Evolutionary conservation across 2,329 filamentous ascomycete genomes (phyloP), one percentile per base, ranked within the genome.

Genomic region (Talaromyces sp.): DNA sequence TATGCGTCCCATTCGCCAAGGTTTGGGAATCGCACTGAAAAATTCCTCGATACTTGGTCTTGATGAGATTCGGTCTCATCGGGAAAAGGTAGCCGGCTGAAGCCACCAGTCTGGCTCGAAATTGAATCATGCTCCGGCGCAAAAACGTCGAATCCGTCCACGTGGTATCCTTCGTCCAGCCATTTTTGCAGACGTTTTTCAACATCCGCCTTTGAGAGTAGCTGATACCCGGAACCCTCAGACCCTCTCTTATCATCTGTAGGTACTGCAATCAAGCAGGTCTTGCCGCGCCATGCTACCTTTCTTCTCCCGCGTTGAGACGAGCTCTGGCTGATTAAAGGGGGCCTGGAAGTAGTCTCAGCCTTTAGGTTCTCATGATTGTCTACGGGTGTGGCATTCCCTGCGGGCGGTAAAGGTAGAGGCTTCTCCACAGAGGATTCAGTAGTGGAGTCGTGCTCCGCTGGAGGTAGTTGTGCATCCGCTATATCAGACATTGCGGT

Each of bases 251-350:
- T 83, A 61, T 90, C 88, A 67, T 91, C 87, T 54, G 84, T 80
- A 6, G 90, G 91, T 22, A 93, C 78, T 31, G 88, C 80, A 50
- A 93, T 87, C 70, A 91, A 77, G 62, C 92, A 91, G 66, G 86
- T 88, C 78, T 92, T 93, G 65, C 88, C 89, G 72, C 85, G 89
- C 89, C 90, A 93, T 54, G 84, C 83, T 2, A 93, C 82, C 77
- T 89, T 91, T 75, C 90, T 93, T 78, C 85, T 91, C n/a, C 73
- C 72, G 63, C 78, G 73, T 24, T 75, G 72, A 54, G 75, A 75
- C 11, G 75, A 72, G 52, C 67, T 47, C 68, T 69, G 31, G 67
- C 68, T 57, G 63, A 67, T 56, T 61, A 65, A 43, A 9, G 19
- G 27, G 45, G 67, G 66, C 35, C 59, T 19, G 10, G 69, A 47